Percentiles rank a stretch among this genome's conserved stretches.
phyloP scores from a whole-genome alignment of 805 yeast genomes.

The Saccharomyces eubayanus region DNA sequence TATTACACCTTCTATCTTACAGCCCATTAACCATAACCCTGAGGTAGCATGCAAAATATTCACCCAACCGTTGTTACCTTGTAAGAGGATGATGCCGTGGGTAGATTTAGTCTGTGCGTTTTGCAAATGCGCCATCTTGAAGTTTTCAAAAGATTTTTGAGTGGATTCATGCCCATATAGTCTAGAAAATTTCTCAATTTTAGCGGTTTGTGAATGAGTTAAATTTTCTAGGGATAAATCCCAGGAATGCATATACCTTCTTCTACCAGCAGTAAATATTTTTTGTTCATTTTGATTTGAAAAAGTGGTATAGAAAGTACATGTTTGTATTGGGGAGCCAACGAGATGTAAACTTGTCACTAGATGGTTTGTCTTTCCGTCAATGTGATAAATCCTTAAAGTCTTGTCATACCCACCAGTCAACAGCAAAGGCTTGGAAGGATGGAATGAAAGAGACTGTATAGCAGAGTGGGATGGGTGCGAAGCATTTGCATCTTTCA shows the following conservation, averaged over 20 bases:
- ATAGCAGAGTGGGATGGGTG: conserved; percentile 68
- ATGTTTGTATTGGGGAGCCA: conserved; percentile 72
- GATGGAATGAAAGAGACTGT: conserved; percentile 83
- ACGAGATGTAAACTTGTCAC: conserved; percentile 76
- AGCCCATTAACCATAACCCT: conserved; percentile 83
- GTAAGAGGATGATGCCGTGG: conserved; percentile 64
- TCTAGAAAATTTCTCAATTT: conserved; percentile 75
- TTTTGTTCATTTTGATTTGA: conserved; percentile 29
- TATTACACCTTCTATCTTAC: conserved; percentile 80
- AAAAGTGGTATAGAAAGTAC: conserved; percentile 33
- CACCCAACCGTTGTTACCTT: conserved; percentile 87
- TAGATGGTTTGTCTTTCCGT: conserved; percentile 72
- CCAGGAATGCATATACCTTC: conserved; percentile 90
- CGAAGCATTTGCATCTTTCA: conserved; percentile 77
- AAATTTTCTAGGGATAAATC: conserved; percentile 42
- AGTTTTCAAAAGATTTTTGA: conserved; percentile 82
- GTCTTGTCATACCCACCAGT: conserved; percentile 93
- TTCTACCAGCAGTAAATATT: conserved; percentile 80
- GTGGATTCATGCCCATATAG: conserved; percentile 84
- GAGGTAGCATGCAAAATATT: conserved; percentile 66
- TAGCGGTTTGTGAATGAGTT: conserved; percentile 18
- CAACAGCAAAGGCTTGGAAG: conserved; percentile 60
- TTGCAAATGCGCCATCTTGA: conserved; percentile 51
- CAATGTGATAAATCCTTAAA: conserved; percentile 77
- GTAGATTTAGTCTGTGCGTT: conserved; percentile 23